Conservation (phyloP, 106 monocot species). For the Dendrobium nobile region DNA sequence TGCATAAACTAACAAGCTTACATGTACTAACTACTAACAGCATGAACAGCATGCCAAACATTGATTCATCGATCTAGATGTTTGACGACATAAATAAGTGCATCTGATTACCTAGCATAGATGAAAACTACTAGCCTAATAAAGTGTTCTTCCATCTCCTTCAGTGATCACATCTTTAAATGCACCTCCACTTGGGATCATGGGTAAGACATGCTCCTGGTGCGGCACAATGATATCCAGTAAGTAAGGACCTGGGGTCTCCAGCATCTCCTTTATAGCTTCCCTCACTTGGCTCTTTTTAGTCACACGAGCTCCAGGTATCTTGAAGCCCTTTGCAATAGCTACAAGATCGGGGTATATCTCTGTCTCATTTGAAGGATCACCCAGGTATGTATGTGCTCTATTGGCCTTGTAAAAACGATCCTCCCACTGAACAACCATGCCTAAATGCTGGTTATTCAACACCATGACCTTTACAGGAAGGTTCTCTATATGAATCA, state of each 20-base stretch:
- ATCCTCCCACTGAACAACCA: conserved; percentile 96
- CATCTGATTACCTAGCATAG: conserved; percentile 5
- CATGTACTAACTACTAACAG: not conserved
- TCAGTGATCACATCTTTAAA: conserved; percentile 84
- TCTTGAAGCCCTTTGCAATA: conserved; percentile 67
- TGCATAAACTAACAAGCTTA: not conserved
- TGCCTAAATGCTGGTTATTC: conserved; percentile 95
- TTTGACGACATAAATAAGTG: not conserved
- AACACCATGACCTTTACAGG: conserved; percentile 75
- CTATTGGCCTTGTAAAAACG: conserved; percentile 81
- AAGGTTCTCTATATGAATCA: conserved; percentile 69
- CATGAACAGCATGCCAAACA: not conserved
- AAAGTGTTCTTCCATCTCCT: conserved; percentile 72
- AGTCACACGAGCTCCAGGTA: conserved; percentile 66
- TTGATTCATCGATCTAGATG: not conserved
- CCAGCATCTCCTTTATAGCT: conserved; percentile 69
- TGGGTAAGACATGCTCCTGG: conserved; percentile 91
- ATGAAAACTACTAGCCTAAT: conserved; percentile 27
- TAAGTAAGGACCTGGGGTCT: conserved; percentile 79
- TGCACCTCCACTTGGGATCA: conserved; percentile 85
- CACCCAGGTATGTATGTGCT: conserved; percentile 74
- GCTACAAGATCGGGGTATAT: conserved; percentile 81
- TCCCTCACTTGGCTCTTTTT: conserved; percentile 60
- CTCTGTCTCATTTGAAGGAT: conserved; percentile 50
- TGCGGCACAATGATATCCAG: conserved; percentile 85